A percentile compares a stretch with the other conserved stretches of the same genome.
Conservation (phyloP, 2,329 filamentous ascomycete genomes). For the Penicillium sp. region DNA sequence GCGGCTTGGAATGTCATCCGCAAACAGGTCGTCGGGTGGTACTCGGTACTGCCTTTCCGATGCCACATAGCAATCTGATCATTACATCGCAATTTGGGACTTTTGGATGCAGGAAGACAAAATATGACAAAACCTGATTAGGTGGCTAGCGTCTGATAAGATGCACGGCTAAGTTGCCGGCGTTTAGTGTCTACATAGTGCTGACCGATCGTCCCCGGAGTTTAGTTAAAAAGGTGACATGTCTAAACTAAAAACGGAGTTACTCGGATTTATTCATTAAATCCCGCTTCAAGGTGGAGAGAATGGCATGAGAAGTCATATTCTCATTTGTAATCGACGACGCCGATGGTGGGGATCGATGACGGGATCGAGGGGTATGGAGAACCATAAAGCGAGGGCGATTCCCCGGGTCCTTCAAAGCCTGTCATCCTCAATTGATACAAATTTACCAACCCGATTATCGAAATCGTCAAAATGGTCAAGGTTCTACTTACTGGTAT, state of each 20-base stretch:
- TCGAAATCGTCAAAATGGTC: slow-evolving; percentile 28
- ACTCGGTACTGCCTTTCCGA: background rate
- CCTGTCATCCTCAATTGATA: background rate
- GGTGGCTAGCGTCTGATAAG: background rate
- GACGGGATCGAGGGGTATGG: slow-evolving; percentile 24
- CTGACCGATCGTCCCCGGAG: background rate
- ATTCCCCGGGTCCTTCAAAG: background rate
- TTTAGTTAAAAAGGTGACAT: background rate
- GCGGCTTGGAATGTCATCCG: background rate
- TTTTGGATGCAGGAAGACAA: background rate
- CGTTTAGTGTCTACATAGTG: background rate
- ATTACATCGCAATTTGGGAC: background rate
- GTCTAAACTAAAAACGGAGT: background rate
- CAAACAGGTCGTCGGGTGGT: background rate
- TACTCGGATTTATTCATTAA: slow-evolving; percentile 5
- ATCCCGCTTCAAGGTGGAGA: background rate
- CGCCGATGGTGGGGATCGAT: slow-evolving; percentile 16
- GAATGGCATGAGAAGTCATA: background rate
- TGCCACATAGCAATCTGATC: background rate
- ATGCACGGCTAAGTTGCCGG: background rate
- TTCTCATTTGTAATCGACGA: slow-evolving; percentile 21
- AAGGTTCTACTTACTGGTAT: slow-evolving; percentile 43
- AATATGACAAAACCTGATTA: background rate
- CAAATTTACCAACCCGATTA: background rate
- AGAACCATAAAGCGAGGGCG: slow-evolving; percentile 16